A percentile compares a stretch with the other conserved stretches of the same genome.
These are phyloP conservation scores for Angomonas deanei DNA, from an alignment of 208 protist genomes.

Conservation along the genomic window DNA sequence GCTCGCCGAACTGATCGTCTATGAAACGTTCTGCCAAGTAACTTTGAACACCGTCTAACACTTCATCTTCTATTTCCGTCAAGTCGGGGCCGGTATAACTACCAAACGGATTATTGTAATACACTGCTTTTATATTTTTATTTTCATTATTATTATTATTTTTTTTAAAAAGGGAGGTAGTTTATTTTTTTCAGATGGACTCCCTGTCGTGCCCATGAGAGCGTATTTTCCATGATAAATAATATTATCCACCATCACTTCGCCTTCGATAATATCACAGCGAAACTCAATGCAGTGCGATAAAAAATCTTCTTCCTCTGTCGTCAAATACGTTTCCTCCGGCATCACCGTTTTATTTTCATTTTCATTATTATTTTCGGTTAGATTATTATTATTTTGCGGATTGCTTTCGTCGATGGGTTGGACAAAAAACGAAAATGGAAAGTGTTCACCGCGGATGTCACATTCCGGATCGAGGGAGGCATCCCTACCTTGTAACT, in stretches of 20 bases:
- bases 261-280: conserved; percentile 75
- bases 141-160: conserved; percentile 6
- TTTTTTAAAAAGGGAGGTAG: too few species aligned
- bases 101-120: conserved; percentile 61
- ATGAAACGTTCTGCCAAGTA: conserved; percentile 75
- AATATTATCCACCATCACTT: conserved; percentile 65
- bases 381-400: too few species aligned
- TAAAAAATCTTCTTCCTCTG: conserved; percentile 14
- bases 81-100: conserved; percentile 75
- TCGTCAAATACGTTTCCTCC: neutral
- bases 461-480: conserved; percentile 84
- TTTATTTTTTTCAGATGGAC: conserved; percentile 1
- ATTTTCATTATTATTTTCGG: too few species aligned
- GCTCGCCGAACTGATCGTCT: conserved; percentile 81
- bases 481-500: conserved; percentile 73
- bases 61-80: conserved; percentile 74
- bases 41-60: conserved; percentile 72
- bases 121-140: neutral
- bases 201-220: neutral
- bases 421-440: conserved; percentile 82
- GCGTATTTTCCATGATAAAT: conserved; percentile 44
- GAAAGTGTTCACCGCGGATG: conserved; percentile 79
- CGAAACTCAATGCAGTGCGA: conserved; percentile 67
- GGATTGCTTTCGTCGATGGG: conserved; percentile 7
- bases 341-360: too few species aligned